These are phyloP conservation scores for Nemania abortiva DNA, from an alignment of 2,329 filamentous ascomycete genomes.

Conservation along the genomic window DNA sequence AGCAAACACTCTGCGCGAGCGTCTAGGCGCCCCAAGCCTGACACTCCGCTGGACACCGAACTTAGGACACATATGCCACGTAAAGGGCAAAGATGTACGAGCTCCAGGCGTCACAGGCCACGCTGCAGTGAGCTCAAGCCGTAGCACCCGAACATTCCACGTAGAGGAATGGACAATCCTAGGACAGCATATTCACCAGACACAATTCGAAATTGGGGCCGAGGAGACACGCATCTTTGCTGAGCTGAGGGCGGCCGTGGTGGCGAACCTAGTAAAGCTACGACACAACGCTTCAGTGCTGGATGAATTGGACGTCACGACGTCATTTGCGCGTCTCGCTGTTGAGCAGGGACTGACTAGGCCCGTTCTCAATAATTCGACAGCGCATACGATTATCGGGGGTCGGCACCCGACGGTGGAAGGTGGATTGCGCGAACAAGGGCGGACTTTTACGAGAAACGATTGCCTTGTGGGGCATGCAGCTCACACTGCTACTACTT, in stretches of 20 bases:
- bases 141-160: constrained; percentile 87
- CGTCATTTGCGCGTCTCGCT: constrained; percentile 85
- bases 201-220: constrained; percentile 79
- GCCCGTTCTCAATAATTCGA: constrained; percentile 73
- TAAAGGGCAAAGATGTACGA: constrained; percentile 81
- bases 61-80: constrained; percentile 89
- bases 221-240: constrained; percentile 88
- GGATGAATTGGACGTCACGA: constrained; percentile 91
- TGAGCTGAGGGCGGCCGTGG: constrained; percentile 78
- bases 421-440: constrained; percentile 80
- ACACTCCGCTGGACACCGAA: constrained; percentile 88
- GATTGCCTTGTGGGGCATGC: constrained; percentile 88
- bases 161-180: constrained; percentile 85
- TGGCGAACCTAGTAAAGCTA: constrained; percentile 85
- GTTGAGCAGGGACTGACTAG: constrained; percentile 78
- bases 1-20: constrained; percentile 69
- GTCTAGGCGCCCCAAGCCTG: constrained; percentile 73
- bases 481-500: constrained; percentile 61
- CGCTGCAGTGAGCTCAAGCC: constrained; percentile 77
- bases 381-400: constrained; percentile 78
- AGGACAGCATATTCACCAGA: constrained; percentile 82
- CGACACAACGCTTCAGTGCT: constrained; percentile 91
- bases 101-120: constrained; percentile 37
- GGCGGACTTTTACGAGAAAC: constrained; percentile 85
- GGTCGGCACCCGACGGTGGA: constrained; percentile 95